Evolutionary conservation across 805 yeast species (phyloP).

Genomic region (Candida ipomoeae): DNA sequence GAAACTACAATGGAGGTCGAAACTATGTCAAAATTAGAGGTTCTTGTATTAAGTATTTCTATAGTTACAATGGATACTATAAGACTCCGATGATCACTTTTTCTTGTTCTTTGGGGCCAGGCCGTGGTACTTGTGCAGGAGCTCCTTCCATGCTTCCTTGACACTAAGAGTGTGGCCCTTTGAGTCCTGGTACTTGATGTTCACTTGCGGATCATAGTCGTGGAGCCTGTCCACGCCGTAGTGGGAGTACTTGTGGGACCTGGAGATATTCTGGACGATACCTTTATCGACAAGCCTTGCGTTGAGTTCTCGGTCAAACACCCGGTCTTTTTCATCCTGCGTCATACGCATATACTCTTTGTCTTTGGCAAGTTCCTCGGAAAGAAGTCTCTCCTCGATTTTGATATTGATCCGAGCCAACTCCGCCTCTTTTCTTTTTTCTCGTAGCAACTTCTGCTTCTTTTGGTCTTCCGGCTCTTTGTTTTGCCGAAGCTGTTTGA

Average conservation of each 20-base stretch:
- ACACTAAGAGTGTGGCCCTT: slow-evolving; percentile 54
- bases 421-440: slow-evolving; percentile 28
- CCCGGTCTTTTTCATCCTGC: slow-evolving; percentile 25
- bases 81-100: neutral
- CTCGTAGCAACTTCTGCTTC: slow-evolving; percentile 16
- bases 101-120: slow-evolving; percentile 22
- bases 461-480: neutral
- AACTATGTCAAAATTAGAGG: too few relatives aligned
- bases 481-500: slow-evolving; percentile 13
- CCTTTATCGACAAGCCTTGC: slow-evolving; percentile 25
- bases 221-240: slow-evolving; percentile 16
- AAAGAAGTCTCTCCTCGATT: slow-evolving; percentile 32
- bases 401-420: slow-evolving; percentile 24
- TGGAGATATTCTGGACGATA: slow-evolving; percentile 17
- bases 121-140: slow-evolving; percentile 80
- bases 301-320: slow-evolving; percentile 28
- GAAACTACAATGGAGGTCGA: too few relatives aligned
- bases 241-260: slow-evolving; percentile 7
- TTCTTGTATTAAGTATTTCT: too few relatives aligned
- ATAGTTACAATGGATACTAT: too few relatives aligned
- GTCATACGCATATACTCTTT: slow-evolving; percentile 23
- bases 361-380: slow-evolving; percentile 27
- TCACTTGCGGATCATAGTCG: slow-evolving; percentile 45
- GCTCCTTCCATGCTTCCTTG: slow-evolving; percentile 71
- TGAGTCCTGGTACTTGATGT: slow-evolving; percentile 59